phyloP scores from a whole-genome alignment of 2,329 filamentous ascomycete genomes.

The Rhynchosporium secalis region DNA sequence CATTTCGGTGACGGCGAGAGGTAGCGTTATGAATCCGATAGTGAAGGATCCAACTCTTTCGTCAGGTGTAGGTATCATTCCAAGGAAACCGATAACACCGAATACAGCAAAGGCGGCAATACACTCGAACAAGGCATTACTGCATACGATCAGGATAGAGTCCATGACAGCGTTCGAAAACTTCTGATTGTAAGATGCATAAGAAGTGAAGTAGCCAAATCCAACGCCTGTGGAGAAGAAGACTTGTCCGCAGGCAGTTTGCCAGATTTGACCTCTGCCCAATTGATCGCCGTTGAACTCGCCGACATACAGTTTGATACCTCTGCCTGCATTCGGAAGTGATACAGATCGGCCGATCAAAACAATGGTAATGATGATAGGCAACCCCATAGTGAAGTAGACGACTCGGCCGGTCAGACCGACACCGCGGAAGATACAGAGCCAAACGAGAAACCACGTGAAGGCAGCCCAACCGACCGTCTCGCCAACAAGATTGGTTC shows the following conservation, averaged over 20 bases:
- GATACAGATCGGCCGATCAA: constrained; percentile 8
- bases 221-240: constrained; percentile 11
- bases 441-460: constrained; percentile 11
- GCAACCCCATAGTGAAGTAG: constrained; percentile 7
- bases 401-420: constrained; percentile 12
- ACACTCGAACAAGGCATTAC: constrained; percentile 4
- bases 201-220: constrained; percentile 11
- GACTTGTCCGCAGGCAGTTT: constrained; percentile 10
- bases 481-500: neutral
- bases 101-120: constrained; percentile 11
- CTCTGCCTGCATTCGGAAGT: constrained; percentile 7
- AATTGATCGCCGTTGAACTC: constrained; percentile 10
- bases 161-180: constrained; percentile 12
- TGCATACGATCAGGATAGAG: constrained; percentile 5
- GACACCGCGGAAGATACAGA: constrained; percentile 8
- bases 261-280: constrained; percentile 7
- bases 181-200: constrained; percentile 12
- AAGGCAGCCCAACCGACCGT: constrained; percentile 10
- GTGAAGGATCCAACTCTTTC: constrained; percentile 10
- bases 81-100: constrained; percentile 13
- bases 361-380: constrained; percentile 1
- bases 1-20: constrained; percentile 11
- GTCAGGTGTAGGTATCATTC: constrained; percentile 11
- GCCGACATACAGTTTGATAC: constrained; percentile 6
- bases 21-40: constrained; percentile 7